A percentile compares a stretch with the other conserved stretches of the same genome.
phyloP scores from a whole-genome alignment of 148 eudicot species.

The Dysphania ambrosioides region DNA sequence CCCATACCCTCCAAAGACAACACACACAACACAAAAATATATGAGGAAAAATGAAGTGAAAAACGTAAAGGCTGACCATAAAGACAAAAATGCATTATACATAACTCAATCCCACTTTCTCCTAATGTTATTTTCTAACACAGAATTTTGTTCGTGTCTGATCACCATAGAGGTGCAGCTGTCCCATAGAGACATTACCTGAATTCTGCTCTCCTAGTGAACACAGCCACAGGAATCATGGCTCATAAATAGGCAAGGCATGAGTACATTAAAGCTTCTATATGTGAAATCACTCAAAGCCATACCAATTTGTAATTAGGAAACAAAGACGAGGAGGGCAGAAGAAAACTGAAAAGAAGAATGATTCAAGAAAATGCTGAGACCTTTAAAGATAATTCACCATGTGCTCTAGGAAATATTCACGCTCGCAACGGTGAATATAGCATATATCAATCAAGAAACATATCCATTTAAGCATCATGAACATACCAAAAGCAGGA shows the following conservation, averaged over 20 bases:
- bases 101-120: not conserved
- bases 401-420: not conserved
- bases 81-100: not conserved
- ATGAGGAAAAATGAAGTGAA: not conserved
- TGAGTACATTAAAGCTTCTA: not conserved
- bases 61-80: not conserved
- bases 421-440: not conserved
- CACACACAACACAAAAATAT: not conserved
- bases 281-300: not conserved
- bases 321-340: not conserved
- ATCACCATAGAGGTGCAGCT: not conserved
- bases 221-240: not conserved
- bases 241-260: not conserved
- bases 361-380: not conserved
- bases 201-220: not conserved
- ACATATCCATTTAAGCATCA: conserved; percentile 6
- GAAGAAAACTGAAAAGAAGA: not conserved
- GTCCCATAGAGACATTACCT: not conserved
- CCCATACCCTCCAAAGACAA: not conserved
- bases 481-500: conserved; percentile 75
- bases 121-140: not conserved
- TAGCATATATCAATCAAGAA: not conserved
- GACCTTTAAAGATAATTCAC: not conserved
- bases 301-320: no score
- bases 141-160: not conserved